phyloP scores from a whole-genome alignment of 208 protist genomes.

The Acanthamoeba sp. region DNA sequence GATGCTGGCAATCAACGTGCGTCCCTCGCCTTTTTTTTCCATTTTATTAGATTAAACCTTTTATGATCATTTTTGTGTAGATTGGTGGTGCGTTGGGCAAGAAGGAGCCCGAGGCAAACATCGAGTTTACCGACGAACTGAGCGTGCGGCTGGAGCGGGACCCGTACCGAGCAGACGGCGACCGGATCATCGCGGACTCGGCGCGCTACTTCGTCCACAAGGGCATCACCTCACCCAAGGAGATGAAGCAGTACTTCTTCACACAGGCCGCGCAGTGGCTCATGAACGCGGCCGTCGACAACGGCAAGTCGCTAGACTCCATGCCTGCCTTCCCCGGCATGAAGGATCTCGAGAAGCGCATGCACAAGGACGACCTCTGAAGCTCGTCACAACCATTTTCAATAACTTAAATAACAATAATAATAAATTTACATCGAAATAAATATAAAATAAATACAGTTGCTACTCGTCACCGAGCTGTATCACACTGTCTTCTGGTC shows the following conservation, averaged over 20 bases:
- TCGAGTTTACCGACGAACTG: background rate
- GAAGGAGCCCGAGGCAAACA: background rate
- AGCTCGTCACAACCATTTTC: too few relatives aligned
- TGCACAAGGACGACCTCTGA: conserved; percentile 42
- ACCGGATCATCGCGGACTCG: background rate
- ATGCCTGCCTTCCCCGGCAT: conserved; percentile 43
- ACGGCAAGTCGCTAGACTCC: background rate
- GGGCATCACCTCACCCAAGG: background rate
- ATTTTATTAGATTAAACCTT: background rate
- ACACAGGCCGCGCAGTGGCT: conserved; percentile 48
- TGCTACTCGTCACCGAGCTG: conserved; percentile 23
- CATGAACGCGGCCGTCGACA: conserved; percentile 50
- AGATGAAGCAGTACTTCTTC: conserved; percentile 52
- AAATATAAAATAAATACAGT: conserved; percentile 41
- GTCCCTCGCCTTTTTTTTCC: background rate
- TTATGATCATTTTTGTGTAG: background rate
- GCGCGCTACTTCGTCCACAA: background rate
- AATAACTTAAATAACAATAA: too few relatives aligned
- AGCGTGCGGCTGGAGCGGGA: background rate
- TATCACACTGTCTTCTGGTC: conserved; percentile 27
- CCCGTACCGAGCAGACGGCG: background rate
- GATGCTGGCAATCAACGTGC: conserved; percentile 32
- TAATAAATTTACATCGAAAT: background rate
- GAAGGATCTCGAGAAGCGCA: background rate
- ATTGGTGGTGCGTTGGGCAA: background rate